A percentile compares a stretch with the other conserved stretches of the same genome.
These are phyloP conservation scores for Bacidia gigantensis DNA, from an alignment of 495 filamentous ascomycete genomes.

Conservation along the genomic window DNA sequence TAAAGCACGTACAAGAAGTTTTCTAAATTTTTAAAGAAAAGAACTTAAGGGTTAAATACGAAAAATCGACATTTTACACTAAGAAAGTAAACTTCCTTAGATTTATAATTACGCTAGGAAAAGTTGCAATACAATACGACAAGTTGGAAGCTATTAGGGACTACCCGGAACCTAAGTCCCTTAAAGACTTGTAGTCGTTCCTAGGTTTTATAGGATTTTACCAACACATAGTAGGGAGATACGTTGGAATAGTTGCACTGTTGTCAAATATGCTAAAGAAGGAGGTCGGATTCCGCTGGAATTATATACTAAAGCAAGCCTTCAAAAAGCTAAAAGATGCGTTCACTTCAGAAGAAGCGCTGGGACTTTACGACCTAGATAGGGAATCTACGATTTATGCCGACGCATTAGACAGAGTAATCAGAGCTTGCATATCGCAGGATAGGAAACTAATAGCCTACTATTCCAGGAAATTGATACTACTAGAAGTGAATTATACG, in stretches of 20 bases:
- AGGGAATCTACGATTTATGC: background rate
- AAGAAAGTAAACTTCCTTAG: conserved; percentile 17
- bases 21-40: conserved; percentile 10
- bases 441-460: background rate
- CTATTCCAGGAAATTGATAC: background rate
- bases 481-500: background rate
- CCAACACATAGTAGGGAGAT: conserved; percentile 19
- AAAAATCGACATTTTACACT: conserved; percentile 24
- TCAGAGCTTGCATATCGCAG: background rate
- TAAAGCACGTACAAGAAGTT: conserved; percentile 13
- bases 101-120: conserved; percentile 16
- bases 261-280: conserved; percentile 15
- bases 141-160: conserved; percentile 11
- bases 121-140: conserved; percentile 15
- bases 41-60: conserved; percentile 13
- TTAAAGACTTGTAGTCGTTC: conserved; percentile 16
- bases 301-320: background rate
- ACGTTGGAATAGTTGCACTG: conserved; percentile 11
- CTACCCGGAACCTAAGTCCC: conserved; percentile 15
- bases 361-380: background rate
- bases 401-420: background rate
- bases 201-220: conserved; percentile 26
- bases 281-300: background rate
- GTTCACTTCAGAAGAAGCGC: background rate
- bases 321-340: background rate